Base-by-base conservation (phyloP, 805 yeast genomes). In the Wickerhamomyces mucosus region DNA sequence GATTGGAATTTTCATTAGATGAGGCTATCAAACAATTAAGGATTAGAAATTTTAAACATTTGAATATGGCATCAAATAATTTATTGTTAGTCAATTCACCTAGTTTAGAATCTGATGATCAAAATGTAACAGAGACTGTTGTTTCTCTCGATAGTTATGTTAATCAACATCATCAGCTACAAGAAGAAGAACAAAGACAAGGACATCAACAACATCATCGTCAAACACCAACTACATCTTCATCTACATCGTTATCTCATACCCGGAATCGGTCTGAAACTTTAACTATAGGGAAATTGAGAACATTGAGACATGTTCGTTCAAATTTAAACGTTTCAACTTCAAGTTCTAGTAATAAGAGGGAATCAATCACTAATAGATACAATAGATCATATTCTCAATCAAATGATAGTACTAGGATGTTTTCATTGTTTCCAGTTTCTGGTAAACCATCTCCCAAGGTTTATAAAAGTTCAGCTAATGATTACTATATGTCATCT, bases 1-100 rank as follows among this genome's bases (percentile, higher is more conserved):
- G 92, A 0, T 73, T 86, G 20, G 98, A 89, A 49, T 78, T 89
- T 53, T 80, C 86, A 0, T 60, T 89, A 25, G 97, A 89, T 53
- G 69, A 68, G 36, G 80, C 92, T 7, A 85, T 92, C 7, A 65
- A 77, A n/a, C 49, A 56, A 7, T 53, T 86, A 33, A 65, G 85
- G 40, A 76, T 82, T 6, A 62, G 79, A 39, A 59, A 78, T 18
- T 69, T 79, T 14, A 58, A 65, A 26, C 46, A 53, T 11, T 45
- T 57, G 5, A 40, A 43, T 14, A 23, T 23, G 16, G n/a, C n/a
- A n/a, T 14, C 13, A 7, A 35, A 38, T 10, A 37, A 34, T 7
- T 17, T 46, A 11, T 42, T 50, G 3, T 24, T 49, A 27, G 43
- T 49, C 4, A 48, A 40, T 25, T 45, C 51, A 9, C 50, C 53